Base-by-base conservation (phyloP, 148 eudicot species). In the Beta vulgaris region DNA sequence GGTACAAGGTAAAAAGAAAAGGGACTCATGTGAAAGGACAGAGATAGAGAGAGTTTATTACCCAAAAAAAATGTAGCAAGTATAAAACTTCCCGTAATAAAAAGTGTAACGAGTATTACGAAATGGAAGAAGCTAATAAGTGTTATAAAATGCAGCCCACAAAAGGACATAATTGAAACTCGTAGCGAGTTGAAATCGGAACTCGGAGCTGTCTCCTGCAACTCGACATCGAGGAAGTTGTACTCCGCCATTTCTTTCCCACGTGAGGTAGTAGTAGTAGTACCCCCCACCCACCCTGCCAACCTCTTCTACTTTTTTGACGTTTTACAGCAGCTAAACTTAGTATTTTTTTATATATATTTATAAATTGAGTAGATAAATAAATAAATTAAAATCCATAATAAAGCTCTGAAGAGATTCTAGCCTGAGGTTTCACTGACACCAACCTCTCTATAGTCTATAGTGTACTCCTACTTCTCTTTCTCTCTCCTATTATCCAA, bases 141-240 rank as follows among this genome's bases (percentile, higher is more conserved):
- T 53, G 19, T 19, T 19, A 57, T 7, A 25, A n/a, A n/a, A 6
- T 36, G 26, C 11, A 65, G 18, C 28, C 31, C 46, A 36, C 26
- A 65, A 25, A 65, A 65, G 18, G 46, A 65, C 62, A 58, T 26
- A 65, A 65, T 0, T 12, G 43, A 9, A 64, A 64, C 25, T 36
- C 29, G 69, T 28, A 25, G 2, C 29, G 69, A 37, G 69, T 34
- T 3, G 39, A 19, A 29, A 58, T 29, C 68, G 49, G 1, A 63
- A 74, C 35, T n/a, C 61, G 35, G 63, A 36, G 26, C 72, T 75
- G 78, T 75, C 78, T 75, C 78, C 78, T 67, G 39, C 64, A 35
- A 51, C 48, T 65, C 28, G 64, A 75, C 78, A 75, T 53, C 39
- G 53, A 51, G 72, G 37, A 53, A 51, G 34, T 61, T 61, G 58